phyloP scores from a whole-genome alignment of 2,329 filamentous ascomycete species.

The Ambrosiella cleistominuta region DNA sequence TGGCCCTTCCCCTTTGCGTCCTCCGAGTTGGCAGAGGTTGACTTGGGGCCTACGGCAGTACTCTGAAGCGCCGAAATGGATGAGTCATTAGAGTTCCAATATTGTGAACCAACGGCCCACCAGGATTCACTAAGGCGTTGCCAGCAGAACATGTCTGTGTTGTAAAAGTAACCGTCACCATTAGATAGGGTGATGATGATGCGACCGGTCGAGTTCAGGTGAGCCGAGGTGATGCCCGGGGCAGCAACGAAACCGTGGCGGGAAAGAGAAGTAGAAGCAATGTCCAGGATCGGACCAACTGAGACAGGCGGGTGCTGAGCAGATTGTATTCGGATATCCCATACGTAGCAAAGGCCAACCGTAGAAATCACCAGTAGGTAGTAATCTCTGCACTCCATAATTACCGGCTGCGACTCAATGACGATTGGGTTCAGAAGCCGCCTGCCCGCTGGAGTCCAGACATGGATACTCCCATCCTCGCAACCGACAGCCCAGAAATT shows the following conservation, averaged over 20 bases:
- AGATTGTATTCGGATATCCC: conserved; percentile 71
- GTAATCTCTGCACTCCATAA: conserved; percentile 74
- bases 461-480: conserved; percentile 77
- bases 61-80: conserved; percentile 67
- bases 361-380: conserved; percentile 84
- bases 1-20: conserved; percentile 28
- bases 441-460: conserved; percentile 84
- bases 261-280: conserved; percentile 63
- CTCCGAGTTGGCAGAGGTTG: conserved; percentile 23
- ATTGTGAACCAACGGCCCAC: conserved; percentile 96
- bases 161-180: conserved; percentile 86
- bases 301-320: conserved; percentile 82
- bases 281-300: conserved; percentile 72
- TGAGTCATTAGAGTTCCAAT: conserved; percentile 95
- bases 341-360: conserved; percentile 77
- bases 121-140: conserved; percentile 90
- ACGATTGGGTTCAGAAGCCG: conserved; percentile 71
- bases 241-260: conserved; percentile 57
- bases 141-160: conserved; percentile 72
- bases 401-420: conserved; percentile 81
- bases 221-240: conserved; percentile 76
- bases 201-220: conserved; percentile 73
- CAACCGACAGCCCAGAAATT: conserved; percentile 86
- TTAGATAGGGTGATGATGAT: conserved; percentile 85
- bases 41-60: conserved; percentile 42